Evolutionary conservation across 441 rosid species (phyloP), one percentile per base, ranked within the genome.

Genomic region (Jatropha podagrica): DNA sequence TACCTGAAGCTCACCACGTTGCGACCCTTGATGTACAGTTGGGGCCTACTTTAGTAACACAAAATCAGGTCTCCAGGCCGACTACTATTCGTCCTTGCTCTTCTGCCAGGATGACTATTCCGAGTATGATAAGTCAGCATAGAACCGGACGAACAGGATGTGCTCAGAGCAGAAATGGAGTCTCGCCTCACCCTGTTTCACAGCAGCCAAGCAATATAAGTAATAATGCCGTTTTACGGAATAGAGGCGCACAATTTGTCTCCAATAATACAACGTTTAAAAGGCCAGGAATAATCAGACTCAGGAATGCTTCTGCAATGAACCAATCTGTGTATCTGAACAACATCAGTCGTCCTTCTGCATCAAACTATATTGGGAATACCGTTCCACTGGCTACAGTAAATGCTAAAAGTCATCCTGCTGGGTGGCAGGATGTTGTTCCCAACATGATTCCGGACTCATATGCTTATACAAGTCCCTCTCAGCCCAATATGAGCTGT

Each of bases 81-180:
- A 65, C 23, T 42, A 1, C 72, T 54, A 17, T 86, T 56, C 81
- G 83, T 54, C 58, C 88, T 74, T 85, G 90, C 81, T 79, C 93
- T 7, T 76, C 90, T 62, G 56, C 69, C 68, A 78, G 77, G 66
- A 60, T 75, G 71, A 68, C 56, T 13, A 18, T 54, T 54, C 81
- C 87, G 64, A 78, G 74, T 65, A 72, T 69, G 74, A 82, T 77
- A 69, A 76, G 60, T 55, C 81, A 79, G 59, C n/a, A 59, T 56
- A 71, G 84, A 78, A 73, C 42, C 40, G 80, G 37, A 38, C 80
- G 12, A 11, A 9, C 80, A 12, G 59, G 52, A 55, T 54, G 20
- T 17, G 64, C n/a, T 72, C 44, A n/a, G 4, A 69, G 79, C 27
- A 75, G 72, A 79, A 81, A 72, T 70, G 77, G 82, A 42, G 42